Conservation (phyloP, 345 rosid species). For the Populus deltoides region DNA sequence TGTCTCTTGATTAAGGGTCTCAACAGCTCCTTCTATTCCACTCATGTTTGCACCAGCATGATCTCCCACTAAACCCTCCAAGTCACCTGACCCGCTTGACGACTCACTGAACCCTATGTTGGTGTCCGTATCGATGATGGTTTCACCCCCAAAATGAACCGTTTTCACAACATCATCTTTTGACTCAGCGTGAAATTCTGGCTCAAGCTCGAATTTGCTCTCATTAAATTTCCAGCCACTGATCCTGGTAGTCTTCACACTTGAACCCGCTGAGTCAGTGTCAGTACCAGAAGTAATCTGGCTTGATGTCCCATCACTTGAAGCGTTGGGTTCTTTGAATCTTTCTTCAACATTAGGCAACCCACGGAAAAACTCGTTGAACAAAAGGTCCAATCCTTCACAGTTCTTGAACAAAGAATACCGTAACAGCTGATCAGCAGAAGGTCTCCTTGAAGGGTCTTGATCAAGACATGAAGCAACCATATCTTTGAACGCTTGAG, state of each 20-base stretch:
- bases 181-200: constrained; percentile 50
- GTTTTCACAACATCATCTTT: constrained; percentile 20
- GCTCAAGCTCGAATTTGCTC: constrained; percentile 66
- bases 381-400: constrained; percentile 51
- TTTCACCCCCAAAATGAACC: constrained; percentile 35
- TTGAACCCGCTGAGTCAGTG: neutral
- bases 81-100: neutral
- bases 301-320: neutral
- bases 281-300: constrained; percentile 12
- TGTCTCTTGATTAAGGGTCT: constrained; percentile 27
- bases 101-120: constrained; percentile 7
- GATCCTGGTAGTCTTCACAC: constrained; percentile 60
- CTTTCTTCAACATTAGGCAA: constrained; percentile 72
- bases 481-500: constrained; percentile 76
- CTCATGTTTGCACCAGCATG: too few relatives aligned
- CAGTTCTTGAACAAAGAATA: constrained; percentile 72
- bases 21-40: neutral
- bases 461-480: constrained; percentile 74
- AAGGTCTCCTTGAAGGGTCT: constrained; percentile 74
- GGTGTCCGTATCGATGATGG: constrained; percentile 6
- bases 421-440: constrained; percentile 67
- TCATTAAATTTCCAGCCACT: constrained; percentile 89
- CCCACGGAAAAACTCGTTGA: constrained; percentile 54
- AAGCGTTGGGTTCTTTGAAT: constrained; percentile 34
- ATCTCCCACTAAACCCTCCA: neutral